A percentile compares a stretch with the other conserved stretches of the same genome.
These are phyloP conservation scores for Pistacia integerrima DNA, from an alignment of 345 rosid species.

Conservation along the genomic window DNA sequence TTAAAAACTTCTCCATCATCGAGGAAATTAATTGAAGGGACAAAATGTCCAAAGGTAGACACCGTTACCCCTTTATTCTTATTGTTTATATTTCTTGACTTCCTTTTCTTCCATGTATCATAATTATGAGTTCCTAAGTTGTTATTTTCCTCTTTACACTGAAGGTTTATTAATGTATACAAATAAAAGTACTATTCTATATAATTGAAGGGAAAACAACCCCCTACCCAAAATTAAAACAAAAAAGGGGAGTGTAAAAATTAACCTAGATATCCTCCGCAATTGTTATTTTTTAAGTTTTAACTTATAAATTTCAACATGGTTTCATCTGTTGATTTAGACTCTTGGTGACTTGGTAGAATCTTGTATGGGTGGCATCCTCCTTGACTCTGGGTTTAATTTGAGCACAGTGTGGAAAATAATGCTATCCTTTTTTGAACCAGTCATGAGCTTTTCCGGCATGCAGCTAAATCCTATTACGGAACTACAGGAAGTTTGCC, in stretches of 20 bases:
- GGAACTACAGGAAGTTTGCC: conserved; percentile 74
- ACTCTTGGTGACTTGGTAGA: conserved; percentile 92
- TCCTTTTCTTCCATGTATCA: background rate
- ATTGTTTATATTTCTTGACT: background rate
- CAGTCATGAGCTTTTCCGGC: conserved; percentile 55
- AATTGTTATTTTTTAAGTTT: too few species aligned
- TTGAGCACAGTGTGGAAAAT: conserved; percentile 66
- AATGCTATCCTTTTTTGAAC: conserved; percentile 73
- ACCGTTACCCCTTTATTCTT: background rate
- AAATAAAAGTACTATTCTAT: too few species aligned
- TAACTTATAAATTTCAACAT: conserved; percentile 2
- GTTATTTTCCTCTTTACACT: background rate
- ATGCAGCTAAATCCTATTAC: conserved; percentile 65
- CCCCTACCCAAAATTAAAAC: too few species aligned
- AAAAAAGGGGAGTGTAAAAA: too few species aligned
- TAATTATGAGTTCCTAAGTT: background rate
- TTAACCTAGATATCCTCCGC: too few species aligned
- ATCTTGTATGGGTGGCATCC: conserved; percentile 78
- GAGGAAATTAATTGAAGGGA: conserved; percentile 50
- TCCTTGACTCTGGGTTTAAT: conserved; percentile 80
- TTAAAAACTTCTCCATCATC: conserved; percentile 35
- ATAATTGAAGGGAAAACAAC: too few species aligned
- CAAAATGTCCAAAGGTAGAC: conserved; percentile 85
- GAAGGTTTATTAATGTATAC: too few species aligned
- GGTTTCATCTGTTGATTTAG: conserved; percentile 41